These are phyloP conservation scores for Skeletonema grethae DNA, from an alignment of 108 stramenopile species.

Conservation along the genomic window DNA sequence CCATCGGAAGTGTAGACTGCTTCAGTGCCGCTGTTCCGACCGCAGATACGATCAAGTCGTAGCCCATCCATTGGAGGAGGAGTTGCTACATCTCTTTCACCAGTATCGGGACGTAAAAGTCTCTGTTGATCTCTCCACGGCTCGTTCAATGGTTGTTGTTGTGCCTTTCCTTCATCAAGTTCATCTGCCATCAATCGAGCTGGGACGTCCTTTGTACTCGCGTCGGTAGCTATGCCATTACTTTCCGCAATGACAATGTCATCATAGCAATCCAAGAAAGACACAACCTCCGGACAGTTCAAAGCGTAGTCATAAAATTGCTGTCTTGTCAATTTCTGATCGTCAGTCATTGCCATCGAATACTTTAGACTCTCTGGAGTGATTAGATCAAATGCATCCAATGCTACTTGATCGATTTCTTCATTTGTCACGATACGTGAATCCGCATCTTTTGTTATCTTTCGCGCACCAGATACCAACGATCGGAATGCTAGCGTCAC, in stretches of 20 bases:
- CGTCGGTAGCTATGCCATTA: background rate
- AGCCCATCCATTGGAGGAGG: constrained; percentile 27
- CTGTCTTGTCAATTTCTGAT: constrained; percentile 24
- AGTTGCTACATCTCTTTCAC: background rate
- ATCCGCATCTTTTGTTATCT: constrained; percentile 2
- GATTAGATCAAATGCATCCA: constrained; percentile 22
- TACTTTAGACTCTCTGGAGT: constrained; percentile 9
- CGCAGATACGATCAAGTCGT: constrained; percentile 26
- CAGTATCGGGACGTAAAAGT: constrained; percentile 14
- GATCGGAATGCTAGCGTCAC: constrained; percentile 53
- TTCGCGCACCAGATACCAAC: constrained; percentile 23
- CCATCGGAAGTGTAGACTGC: constrained; percentile 22
- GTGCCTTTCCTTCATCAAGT: background rate
- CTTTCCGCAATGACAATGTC: background rate
- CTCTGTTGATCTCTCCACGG: constrained; percentile 45
- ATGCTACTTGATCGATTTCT: constrained; percentile 29
- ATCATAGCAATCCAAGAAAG: constrained; percentile 16
- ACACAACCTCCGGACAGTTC: constrained; percentile 26
- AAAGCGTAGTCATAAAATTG: constrained; percentile 24
- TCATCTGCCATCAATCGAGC: background rate
- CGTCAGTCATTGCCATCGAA: constrained; percentile 1
- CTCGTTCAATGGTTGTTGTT: background rate
- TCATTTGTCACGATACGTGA: background rate
- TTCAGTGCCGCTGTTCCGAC: constrained; percentile 21
- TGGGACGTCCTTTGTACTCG: background rate